Percentiles rank a stretch among this genome's conserved stretches.
Evolutionary conservation across 148 eudicot genomes (phyloP).

Genomic region (Fallopia convolvulus): DNA sequence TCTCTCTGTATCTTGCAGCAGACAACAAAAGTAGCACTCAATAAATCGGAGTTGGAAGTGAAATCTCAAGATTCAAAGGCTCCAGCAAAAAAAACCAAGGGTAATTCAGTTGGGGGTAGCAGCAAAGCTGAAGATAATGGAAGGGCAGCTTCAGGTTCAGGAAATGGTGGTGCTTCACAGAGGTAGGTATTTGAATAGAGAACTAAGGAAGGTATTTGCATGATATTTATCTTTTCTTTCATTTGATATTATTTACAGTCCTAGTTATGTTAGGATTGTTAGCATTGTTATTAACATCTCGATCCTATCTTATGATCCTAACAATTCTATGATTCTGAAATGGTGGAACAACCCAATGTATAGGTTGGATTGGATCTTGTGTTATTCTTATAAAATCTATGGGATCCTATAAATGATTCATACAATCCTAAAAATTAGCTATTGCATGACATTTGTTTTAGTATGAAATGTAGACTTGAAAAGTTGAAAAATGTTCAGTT

Average conservation of each 20-base stretch:
- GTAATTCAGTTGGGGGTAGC: slow-evolving; percentile 30
- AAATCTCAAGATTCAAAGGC: slow-evolving; percentile 45
- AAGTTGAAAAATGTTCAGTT: neutral
- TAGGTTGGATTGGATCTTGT: neutral
- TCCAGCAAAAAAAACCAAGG: slow-evolving; percentile 51
- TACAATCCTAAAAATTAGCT: neutral
- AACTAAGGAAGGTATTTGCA: neutral
- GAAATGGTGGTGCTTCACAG: slow-evolving; percentile 80
- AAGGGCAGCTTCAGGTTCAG: slow-evolving; percentile 80
- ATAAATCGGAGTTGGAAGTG: slow-evolving; percentile 46
- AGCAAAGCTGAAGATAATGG: slow-evolving; percentile 54
- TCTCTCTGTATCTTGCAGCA: slow-evolving; percentile 9
- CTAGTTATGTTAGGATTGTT: neutral
- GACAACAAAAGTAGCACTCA: slow-evolving; percentile 39
- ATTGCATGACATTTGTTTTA: neutral
- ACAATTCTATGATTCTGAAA: neutral
- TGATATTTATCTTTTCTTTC: neutral
- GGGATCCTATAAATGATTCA: neutral
- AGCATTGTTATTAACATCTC: neutral
- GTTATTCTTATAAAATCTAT: neutral
- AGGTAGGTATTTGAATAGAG: slow-evolving; percentile 34
- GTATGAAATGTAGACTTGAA: neutral
- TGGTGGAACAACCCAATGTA: neutral
- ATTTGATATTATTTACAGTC: neutral
- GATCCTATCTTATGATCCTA: neutral